Evolutionary conservation across 2,329 filamentous ascomycete species (phyloP), one percentile per base, ranked within the genome.

Genomic region (Clarireedia hainanense): DNA sequence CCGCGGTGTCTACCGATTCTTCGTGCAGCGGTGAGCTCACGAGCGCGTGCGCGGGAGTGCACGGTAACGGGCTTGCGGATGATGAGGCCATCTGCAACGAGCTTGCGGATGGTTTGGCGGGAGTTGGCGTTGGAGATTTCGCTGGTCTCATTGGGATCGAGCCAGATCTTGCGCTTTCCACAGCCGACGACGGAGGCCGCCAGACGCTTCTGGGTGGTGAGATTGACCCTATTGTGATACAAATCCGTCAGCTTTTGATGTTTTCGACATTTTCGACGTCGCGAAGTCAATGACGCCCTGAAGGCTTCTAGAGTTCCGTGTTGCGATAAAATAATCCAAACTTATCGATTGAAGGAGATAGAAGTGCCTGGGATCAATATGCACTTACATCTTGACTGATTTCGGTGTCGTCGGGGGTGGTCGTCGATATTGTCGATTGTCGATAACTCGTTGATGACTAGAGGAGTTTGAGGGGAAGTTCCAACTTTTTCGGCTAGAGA

Each of bases 71-170:
- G 95, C 87, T 99, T 99, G 84, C 89, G 89, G 85, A 99, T 99
- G 81, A 99, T 99, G 76, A 99, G 89, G 81, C 94, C 95, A 95
- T 99, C 95, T 80, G 88, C 83, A 75, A 97, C 86, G 78, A 99
- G 89, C 85, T 99, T 99, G 83, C 95, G 92, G 86, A 99, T 88
- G 71, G 92, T 96, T 84, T 97, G 92, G 74, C 94, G 92, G 73
- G 92, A 97, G 89, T 99, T 99, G 87, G 94, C 94, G 80, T 96
- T 97, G 83, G 89, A 91, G 82, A 99, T 99, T 81, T 99, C 94
- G 84, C 80, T 94, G 80, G 91, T 85, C 84, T 99, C 94, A 78
- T 95, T 97, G 78, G 94, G 94, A 80, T 99, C 94, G 76, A 99
- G 91, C 94, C 94, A 99, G 81, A 99, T 95, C 89, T 99, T 99